Evolutionary conservation across 495 filamentous ascomycete species (phyloP).

Genomic region (Penicillium coprophilum): DNA sequence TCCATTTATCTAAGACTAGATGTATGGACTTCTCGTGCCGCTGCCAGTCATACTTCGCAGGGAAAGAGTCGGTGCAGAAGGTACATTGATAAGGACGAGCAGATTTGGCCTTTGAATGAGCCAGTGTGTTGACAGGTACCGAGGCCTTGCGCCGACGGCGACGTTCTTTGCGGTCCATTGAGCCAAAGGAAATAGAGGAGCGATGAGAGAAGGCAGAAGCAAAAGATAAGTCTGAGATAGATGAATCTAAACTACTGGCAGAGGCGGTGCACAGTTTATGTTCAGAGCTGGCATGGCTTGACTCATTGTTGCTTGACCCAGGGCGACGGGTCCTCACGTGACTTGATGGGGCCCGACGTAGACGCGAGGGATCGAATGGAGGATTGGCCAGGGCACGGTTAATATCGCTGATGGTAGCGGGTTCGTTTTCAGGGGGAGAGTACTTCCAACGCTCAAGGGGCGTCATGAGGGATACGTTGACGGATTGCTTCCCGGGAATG

Average conservation of each 20-base stretch:
- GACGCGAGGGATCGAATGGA: slow-evolving; percentile 54
- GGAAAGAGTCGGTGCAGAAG: slow-evolving; percentile 88
- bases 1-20: slow-evolving; percentile 80
- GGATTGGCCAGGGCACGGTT: slow-evolving; percentile 68
- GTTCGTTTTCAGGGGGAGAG: slow-evolving; percentile 85
- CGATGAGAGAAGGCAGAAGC: slow-evolving; percentile 70
- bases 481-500: slow-evolving; percentile 55
- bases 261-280: slow-evolving; percentile 66
- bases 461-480: slow-evolving; percentile 64
- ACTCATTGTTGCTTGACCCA: slow-evolving; percentile 58
- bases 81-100: slow-evolving; percentile 75
- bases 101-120: slow-evolving; percentile 42
- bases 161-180: slow-evolving; percentile 66
- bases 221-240: slow-evolving; percentile 61
- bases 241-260: slow-evolving; percentile 69
- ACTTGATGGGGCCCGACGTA: slow-evolving; percentile 35
- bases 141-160: slow-evolving; percentile 64
- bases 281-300: slow-evolving; percentile 60
- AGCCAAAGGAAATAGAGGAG: slow-evolving; percentile 65
- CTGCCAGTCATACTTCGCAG: slow-evolving; percentile 90
- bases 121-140: slow-evolving; percentile 43
- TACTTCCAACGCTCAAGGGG: slow-evolving; percentile 83
- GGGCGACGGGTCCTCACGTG: slow-evolving; percentile 50
- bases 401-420: slow-evolving; percentile 77
- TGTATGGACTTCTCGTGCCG: slow-evolving; percentile 87